A percentile compares a stretch with the other conserved stretches of the same genome.
Conservation (phyloP, 768 basidiomycete species). For the Nidularia pulvinata region DNA sequence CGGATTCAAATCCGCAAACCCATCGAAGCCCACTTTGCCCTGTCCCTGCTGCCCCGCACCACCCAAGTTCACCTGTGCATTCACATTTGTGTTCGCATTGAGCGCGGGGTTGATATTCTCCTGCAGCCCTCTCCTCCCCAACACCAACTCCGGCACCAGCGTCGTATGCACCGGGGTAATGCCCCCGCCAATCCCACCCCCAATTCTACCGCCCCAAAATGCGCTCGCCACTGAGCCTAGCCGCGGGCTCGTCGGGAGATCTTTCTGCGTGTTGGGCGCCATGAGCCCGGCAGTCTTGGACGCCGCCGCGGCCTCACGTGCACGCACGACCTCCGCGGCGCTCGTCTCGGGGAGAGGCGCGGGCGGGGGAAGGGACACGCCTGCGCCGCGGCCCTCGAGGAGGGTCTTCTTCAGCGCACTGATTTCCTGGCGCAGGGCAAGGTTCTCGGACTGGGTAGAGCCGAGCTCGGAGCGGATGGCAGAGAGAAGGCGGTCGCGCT, state of each 20-base stretch:
- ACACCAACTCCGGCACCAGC: slow-evolving; percentile 67
- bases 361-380: slow-evolving; percentile 49
- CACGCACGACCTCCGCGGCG: slow-evolving; percentile 20
- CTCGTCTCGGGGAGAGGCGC: slow-evolving; percentile 42
- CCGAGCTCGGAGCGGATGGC: slow-evolving; percentile 86
- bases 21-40: slow-evolving; percentile 57
- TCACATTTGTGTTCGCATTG: slow-evolving; percentile 31
- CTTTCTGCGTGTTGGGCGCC: slow-evolving; percentile 77
- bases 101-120: slow-evolving; percentile 82
- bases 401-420: slow-evolving; percentile 72
- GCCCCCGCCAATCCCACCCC: slow-evolving; percentile 47
- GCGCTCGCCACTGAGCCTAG: slow-evolving; percentile 33
- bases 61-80: slow-evolving; percentile 7
- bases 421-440: slow-evolving; percentile 80
- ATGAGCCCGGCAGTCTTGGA: slow-evolving; percentile 26
- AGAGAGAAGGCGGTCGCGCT: slow-evolving; percentile 89
- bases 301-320: slow-evolving; percentile 1
- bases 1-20: slow-evolving; percentile 77
- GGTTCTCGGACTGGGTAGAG: slow-evolving; percentile 77
- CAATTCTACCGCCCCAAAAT: slow-evolving; percentile 81
- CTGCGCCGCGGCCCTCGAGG: slow-evolving; percentile 61
- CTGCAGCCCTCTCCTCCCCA: slow-evolving; percentile 37
- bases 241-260: slow-evolving; percentile 65
- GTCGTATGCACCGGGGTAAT: slow-evolving; percentile 86
- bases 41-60: slow-evolving; percentile 5